phyloP scores from a whole-genome alignment of 2,329 filamentous ascomycete species.

The Talaromyces pinophilus region DNA sequence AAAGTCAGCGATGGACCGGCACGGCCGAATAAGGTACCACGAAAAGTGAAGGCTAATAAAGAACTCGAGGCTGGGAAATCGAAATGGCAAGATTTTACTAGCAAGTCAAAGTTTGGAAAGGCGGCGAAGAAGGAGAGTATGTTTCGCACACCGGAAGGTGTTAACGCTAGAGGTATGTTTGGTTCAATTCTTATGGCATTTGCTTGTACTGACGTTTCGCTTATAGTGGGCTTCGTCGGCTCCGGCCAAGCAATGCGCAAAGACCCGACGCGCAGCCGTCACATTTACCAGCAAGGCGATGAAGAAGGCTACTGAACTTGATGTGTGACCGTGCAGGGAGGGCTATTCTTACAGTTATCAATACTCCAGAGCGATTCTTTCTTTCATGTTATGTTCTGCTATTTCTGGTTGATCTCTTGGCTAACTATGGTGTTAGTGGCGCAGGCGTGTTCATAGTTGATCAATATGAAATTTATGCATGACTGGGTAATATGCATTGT shows the following conservation, averaged over 20 bases:
- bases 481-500: slow-evolving; percentile 14
- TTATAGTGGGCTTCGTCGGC: slow-evolving; percentile 87
- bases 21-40: slow-evolving; percentile 67
- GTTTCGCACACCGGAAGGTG: slow-evolving; percentile 88
- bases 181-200: slow-evolving; percentile 8
- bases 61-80: slow-evolving; percentile 86
- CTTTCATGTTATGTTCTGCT: slow-evolving; percentile 7
- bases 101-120: slow-evolving; percentile 69
- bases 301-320: slow-evolving; percentile 58
- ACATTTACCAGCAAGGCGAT: slow-evolving; percentile 78
- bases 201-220: neutral
- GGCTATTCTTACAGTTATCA: slow-evolving; percentile 14
- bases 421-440: slow-evolving; percentile 27
- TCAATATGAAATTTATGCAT: slow-evolving; percentile 14
- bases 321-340: neutral
- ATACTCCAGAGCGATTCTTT: slow-evolving; percentile 12
- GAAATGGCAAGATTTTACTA: slow-evolving; percentile 92
- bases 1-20: slow-evolving; percentile 62
- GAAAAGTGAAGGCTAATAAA: slow-evolving; percentile 83
- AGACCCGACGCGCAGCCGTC: slow-evolving; percentile 76
- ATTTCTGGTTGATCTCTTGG: slow-evolving; percentile 25
- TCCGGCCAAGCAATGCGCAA: slow-evolving; percentile 96
- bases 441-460: slow-evolving; percentile 24
- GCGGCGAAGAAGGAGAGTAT: slow-evolving; percentile 86
- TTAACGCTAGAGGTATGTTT: slow-evolving; percentile 75